Conservation (phyloP, 441 rosid genomes). For the Iberis amara region DNA sequence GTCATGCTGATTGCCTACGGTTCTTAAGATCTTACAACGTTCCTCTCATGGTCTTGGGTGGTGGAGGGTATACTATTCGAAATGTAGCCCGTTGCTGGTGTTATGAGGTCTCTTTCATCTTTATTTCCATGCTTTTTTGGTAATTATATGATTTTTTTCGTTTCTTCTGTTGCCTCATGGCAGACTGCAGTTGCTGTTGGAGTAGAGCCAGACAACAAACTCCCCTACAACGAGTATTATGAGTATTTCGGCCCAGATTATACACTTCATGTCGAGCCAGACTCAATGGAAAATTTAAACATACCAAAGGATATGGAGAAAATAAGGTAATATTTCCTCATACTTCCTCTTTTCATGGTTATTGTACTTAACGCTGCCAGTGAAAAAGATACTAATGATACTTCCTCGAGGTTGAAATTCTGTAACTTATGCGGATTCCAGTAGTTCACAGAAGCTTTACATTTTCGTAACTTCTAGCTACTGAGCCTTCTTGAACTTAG, state of each 20-base stretch:
- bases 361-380: background rate
- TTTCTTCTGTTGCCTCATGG: conserved; percentile 22
- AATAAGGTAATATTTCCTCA: conserved; percentile 25
- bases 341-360: background rate
- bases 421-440: background rate
- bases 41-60: conserved; percentile 85
- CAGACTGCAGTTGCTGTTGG: conserved; percentile 90
- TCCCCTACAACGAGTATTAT: conserved; percentile 59
- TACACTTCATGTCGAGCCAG: conserved; percentile 54
- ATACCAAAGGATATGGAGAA: conserved; percentile 44
- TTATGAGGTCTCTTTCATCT: conserved; percentile 55
- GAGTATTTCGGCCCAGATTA: conserved; percentile 68
- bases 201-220: conserved; percentile 54
- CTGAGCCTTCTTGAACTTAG: background rate
- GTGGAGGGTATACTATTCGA: conserved; percentile 69
- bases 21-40: conserved; percentile 43
- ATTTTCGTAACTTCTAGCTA: background rate
- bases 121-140: background rate
- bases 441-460: background rate
- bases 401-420: background rate
- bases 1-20: conserved; percentile 76
- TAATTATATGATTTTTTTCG: conserved; percentile 9
- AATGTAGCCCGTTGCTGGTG: conserved; percentile 92
- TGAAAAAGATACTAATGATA: background rate
- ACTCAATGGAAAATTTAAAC: conserved; percentile 53